Evolutionary conservation across 257 asterid genomes (phyloP), one percentile per base, ranked within the genome.

Genomic region (Solanum chiquidenum): DNA sequence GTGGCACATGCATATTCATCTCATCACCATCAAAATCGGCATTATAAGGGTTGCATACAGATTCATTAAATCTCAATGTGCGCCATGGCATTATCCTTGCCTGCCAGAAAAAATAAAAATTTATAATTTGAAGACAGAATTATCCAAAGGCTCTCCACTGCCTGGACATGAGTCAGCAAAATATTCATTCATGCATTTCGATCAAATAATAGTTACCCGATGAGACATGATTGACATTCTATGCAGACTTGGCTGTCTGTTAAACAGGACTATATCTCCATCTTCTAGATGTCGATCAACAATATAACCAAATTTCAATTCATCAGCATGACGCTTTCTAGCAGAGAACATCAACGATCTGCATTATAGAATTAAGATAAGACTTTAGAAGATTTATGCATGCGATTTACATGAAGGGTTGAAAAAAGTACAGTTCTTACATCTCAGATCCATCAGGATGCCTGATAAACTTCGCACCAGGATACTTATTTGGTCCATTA

Each of bases 41-140:
- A 91, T 97, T 97, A 87, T 97, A 97, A 40, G 99, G 99, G 85
- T 97, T 97, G 92, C 99, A 97, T 90, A 97, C 98, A 85, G 99
- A 97, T 90, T 97, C 99, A 86, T 97, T 97, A 89, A 97, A 97
- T 89, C 99, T 91, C 92, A 97, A 91, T 87, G 99, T 97, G 87
- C 99, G 98, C 99, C 99, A 97, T 33, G 99, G 99, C 99, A 97
- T 97, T 93, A 97, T 95, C 95, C 96, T 95, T 89, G 99, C 99
- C 99, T 97, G 87, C 40, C 37, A n/a, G 62, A 85, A n/a, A 64
- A 5, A 23, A 42, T 21, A 69, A 77, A 8, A 86, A 46, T 3
- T 34, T 6, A 62, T 42, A 42, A 77, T 80, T 80, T 80, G 25
- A 86, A 89, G 44, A 86, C 31, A 68, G 13, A 62, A 83, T 82